Evolutionary conservation across 2,329 filamentous ascomycete genomes (phyloP).

Genomic region (Fusarium sp.): DNA sequence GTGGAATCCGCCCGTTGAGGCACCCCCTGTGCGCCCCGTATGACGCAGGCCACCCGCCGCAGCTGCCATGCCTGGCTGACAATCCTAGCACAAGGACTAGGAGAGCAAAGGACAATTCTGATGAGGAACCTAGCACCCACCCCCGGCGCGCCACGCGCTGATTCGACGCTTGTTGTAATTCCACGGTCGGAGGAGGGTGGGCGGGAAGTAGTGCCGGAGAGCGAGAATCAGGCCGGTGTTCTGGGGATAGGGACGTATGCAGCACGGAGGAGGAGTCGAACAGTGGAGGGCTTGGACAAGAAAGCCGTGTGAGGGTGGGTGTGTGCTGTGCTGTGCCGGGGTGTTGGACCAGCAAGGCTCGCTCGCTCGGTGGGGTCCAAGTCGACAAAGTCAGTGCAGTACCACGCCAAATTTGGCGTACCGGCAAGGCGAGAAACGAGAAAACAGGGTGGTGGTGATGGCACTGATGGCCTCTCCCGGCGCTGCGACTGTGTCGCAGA

Average conservation of each 20-base stretch:
- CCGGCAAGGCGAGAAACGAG: conserved; percentile 39
- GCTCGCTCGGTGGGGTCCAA: conserved; percentile 16
- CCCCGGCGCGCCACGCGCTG: conserved; percentile 27
- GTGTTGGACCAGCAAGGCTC: conserved; percentile 11
- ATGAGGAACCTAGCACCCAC: conserved; percentile 28
- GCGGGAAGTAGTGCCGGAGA: conserved; percentile 42
- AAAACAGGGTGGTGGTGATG: conserved; percentile 34
- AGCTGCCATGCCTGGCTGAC: conserved; percentile 40
- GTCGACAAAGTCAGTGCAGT: conserved; percentile 23
- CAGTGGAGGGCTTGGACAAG: conserved; percentile 17
- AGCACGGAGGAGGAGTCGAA: conserved; percentile 16
- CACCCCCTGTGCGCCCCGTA: conserved; percentile 47
- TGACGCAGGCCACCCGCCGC: conserved; percentile 45
- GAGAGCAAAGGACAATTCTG: conserved; percentile 38
- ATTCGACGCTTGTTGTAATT: conserved; percentile 46
- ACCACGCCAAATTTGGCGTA: conserved; percentile 38
- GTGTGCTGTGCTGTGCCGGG: not conserved
- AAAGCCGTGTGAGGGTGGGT: conserved; percentile 33
- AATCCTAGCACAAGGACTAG: conserved; percentile 38
- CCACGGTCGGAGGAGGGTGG: conserved; percentile 38
- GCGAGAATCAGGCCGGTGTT: conserved; percentile 35
- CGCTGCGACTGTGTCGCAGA: conserved; percentile 33
- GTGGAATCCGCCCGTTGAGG: conserved; percentile 49
- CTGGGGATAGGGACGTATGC: conserved; percentile 34
- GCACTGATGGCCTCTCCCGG: conserved; percentile 29